Evolutionary conservation across 306 rosid species (phyloP), one percentile per base, ranked within the genome.

Genomic region (Ammopiptanthus mongolicus): DNA sequence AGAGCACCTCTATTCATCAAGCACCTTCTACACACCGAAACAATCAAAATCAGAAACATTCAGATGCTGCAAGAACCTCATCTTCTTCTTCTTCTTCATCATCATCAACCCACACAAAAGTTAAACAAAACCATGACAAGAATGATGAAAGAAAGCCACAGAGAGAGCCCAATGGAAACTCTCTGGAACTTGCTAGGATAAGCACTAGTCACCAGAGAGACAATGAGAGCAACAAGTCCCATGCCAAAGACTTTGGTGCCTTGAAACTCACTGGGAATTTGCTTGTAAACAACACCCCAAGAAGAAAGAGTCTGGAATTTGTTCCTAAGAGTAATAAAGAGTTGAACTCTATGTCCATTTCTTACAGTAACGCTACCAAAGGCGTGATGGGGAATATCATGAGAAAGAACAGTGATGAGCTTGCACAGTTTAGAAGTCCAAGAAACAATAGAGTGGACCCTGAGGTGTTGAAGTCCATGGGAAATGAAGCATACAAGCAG

Each of bases 401-500:
- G 78, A 87, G 87, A 77, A 87, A 62, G 82, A 91, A 84, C 23
- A 87, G 83, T 2, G 82, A 80, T 5, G 87, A 88, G 12, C 64
- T 74, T 21, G 63, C 73, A 33, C 78, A 78, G 37, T 41, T 82
- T 59, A 64, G 74, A 18, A 81, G 81, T 39, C 31, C 61, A 29
- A 63, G 37, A 42, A 71, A 71, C 44, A 84, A 78, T 4, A 84
- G 37, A 70, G 69, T 83, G 15, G 88, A 91, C 57, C 92, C 97
- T 13, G 97, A 95, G 61, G 83, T 62, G 57, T 82, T 92, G 87
- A 92, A 92, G 79, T 62, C 82, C 2, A 73, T 78, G 88, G 99
- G 99, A 80, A 95, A 95, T 69, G 91, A 92, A 66, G 93, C 88
- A 0, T 90, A 90, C 67, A 95, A 81, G 65, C 66, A 65, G 59